Evolutionary conservation across 1,139 yeast genomes (phyloP).

Genomic region (Saccharomycopsis hybrid): DNA sequence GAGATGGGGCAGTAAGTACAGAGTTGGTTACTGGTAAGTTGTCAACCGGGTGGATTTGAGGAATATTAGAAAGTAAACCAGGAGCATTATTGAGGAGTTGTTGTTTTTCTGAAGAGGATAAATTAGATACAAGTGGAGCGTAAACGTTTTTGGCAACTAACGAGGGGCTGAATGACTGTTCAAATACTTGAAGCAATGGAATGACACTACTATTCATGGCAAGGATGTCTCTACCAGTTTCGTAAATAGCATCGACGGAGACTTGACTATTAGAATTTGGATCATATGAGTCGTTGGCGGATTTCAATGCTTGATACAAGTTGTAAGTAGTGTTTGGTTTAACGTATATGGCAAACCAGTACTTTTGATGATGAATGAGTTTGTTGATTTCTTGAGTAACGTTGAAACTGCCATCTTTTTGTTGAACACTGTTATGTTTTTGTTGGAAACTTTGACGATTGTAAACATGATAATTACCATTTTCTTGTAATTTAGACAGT

Average conservation of each 20-base stretch:
- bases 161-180: slow-evolving; percentile 26
- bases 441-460: slow-evolving; percentile 17
- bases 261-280: slow-evolving; percentile 21
- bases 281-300: slow-evolving; percentile 25
- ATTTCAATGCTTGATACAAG: slow-evolving; percentile 31
- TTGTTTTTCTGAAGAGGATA: slow-evolving; percentile 7
- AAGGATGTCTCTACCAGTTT: slow-evolving; percentile 49
- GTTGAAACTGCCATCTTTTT: slow-evolving; percentile 28
- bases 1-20: slow-evolving; percentile 11
- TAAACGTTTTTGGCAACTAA: slow-evolving; percentile 28
- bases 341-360: slow-evolving; percentile 50
- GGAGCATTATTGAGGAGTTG: slow-evolving; percentile 14
- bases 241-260: slow-evolving; percentile 39
- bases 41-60: slow-evolving; percentile 18
- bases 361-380: slow-evolving; percentile 42
- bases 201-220: slow-evolving; percentile 37
- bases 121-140: slow-evolving; percentile 9
- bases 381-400: slow-evolving; percentile 33
- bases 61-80: slow-evolving; percentile 29
- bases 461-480: slow-evolving; percentile 39
- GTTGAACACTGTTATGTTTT: slow-evolving; percentile 1
- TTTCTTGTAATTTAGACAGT: slow-evolving; percentile 23
- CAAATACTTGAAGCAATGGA: slow-evolving; percentile 34
- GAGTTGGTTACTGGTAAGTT: slow-evolving; percentile 12
- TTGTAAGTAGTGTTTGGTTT: slow-evolving; percentile 38